A percentile compares a stretch with the other conserved stretches of the same genome.
Evolutionary conservation across 352 stramenopile genomes (phyloP).

Genomic region (Globisporangium nodosum): DNA sequence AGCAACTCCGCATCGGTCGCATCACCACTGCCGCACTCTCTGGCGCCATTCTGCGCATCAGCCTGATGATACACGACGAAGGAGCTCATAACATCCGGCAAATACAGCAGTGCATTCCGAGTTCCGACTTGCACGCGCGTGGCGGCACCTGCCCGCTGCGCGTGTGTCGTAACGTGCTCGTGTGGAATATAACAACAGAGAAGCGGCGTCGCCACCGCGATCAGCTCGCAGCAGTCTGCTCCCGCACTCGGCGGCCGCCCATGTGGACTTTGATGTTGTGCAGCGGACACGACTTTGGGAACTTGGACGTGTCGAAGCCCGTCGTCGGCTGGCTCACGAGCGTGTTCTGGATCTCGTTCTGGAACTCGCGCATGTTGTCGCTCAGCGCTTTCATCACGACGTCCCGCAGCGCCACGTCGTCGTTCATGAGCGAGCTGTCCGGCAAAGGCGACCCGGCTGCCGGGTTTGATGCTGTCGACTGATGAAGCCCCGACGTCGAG

Average conservation of each 20-base stretch:
- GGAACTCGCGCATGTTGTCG: conserved; percentile 10
- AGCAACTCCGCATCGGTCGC: too few relatives aligned
- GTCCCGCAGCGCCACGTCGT: conserved; percentile 1
- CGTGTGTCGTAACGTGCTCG: conserved; percentile 4
- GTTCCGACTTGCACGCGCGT: too few relatives aligned
- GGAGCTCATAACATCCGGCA: too few relatives aligned
- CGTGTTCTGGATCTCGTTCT: conserved; percentile 6
- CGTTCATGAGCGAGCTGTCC: background rate
- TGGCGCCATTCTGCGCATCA: too few relatives aligned
- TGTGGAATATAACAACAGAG: background rate
- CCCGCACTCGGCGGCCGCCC: background rate
- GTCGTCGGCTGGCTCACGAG: background rate
- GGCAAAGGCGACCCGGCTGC: background rate
- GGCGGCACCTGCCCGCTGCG: too few relatives aligned
- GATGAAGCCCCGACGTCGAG: background rate
- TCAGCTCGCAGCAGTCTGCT: background rate
- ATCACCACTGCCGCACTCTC: too few relatives aligned
- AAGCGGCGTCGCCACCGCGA: background rate
- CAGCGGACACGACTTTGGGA: conserved; percentile 3
- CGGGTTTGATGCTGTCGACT: background rate
- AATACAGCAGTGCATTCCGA: too few relatives aligned
- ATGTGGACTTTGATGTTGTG: conserved; percentile 1
- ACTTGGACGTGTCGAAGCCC: background rate
- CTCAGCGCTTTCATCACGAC: conserved; percentile 8
- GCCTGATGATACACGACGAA: too few relatives aligned